These are phyloP conservation scores for Geosiphon pyriformis DNA, from an alignment of 192 early-diverging fungal genomes.

Conservation along the genomic window DNA sequence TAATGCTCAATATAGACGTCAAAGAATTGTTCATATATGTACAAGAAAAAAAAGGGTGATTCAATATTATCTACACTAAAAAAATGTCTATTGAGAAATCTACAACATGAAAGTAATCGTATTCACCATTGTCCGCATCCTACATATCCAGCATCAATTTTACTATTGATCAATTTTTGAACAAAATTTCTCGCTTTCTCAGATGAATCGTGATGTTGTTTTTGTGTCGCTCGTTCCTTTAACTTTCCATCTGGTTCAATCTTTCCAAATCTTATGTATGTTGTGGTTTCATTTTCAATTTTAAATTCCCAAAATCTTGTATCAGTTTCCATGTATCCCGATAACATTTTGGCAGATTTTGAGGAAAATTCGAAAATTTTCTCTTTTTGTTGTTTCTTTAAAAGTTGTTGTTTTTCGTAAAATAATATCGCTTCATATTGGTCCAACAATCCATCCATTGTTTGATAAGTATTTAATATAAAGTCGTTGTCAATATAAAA, in stretches of 20 bases:
- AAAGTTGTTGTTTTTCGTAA: background rate
- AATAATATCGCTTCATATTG: background rate
- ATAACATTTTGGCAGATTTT: too few relatives aligned
- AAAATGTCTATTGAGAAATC: too few relatives aligned
- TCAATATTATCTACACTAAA: too few relatives aligned
- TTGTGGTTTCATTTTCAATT: background rate
- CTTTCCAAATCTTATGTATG: background rate
- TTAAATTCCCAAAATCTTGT: background rate
- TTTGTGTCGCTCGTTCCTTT: background rate
- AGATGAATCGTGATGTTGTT: background rate
- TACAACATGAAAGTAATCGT: too few relatives aligned
- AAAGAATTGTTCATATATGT: too few relatives aligned
- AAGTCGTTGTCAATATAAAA: background rate
- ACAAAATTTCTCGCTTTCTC: background rate
- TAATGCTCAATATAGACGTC: too few relatives aligned
- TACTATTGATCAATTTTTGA: background rate
- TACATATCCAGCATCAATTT: background rate
- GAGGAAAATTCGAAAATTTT: background rate
- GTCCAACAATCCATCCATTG: background rate
- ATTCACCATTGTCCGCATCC: background rate
- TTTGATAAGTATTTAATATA: background rate
- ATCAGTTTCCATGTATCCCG: background rate
- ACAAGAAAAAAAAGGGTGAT: too few relatives aligned
- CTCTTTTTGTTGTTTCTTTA: background rate
- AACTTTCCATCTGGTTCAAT: background rate